Evolutionary conservation across 306 rosid species (phyloP).

Genomic region (Casuarina cunninghamiana): DNA sequence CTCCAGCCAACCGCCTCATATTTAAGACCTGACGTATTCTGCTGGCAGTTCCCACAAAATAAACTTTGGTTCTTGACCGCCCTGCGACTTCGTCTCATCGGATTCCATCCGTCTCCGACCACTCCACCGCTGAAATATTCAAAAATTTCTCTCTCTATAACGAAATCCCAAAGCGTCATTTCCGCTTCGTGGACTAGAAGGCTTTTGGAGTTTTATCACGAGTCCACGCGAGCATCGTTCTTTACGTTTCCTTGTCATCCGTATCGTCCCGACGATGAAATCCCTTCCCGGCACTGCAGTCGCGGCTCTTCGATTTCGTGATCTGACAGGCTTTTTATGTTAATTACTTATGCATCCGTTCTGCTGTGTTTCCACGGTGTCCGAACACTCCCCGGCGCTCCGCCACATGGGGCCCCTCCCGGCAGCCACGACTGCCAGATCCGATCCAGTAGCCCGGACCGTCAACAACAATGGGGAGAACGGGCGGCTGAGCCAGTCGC

Average conservation of each 20-base stretch:
- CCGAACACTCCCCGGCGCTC: constrained; percentile 61
- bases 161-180: background rate
- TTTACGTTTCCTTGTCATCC: constrained; percentile 12
- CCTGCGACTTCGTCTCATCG: constrained; percentile 29
- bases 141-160: background rate
- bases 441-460: constrained; percentile 52
- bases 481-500: constrained; percentile 58
- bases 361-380: constrained; percentile 73
- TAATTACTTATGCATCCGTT: constrained; percentile 75
- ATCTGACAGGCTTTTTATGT: constrained; percentile 1
- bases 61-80: constrained; percentile 9
- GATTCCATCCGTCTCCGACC: constrained; percentile 10
- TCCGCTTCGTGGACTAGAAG: background rate
- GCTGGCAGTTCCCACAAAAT: background rate
- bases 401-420: constrained; percentile 45
- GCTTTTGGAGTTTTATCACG: no score
- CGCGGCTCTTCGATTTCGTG: constrained; percentile 15
- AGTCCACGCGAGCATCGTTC: constrained; percentile 31
- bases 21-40: constrained; percentile 18
- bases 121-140: constrained; percentile 2
- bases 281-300: constrained; percentile 17
- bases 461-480: constrained; percentile 33
- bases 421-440: constrained; percentile 48
- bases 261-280: constrained; percentile 32
- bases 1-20: constrained; percentile 49